phyloP scores from a whole-genome alignment of 83 land plant species.

The Picea engelmannii region DNA sequence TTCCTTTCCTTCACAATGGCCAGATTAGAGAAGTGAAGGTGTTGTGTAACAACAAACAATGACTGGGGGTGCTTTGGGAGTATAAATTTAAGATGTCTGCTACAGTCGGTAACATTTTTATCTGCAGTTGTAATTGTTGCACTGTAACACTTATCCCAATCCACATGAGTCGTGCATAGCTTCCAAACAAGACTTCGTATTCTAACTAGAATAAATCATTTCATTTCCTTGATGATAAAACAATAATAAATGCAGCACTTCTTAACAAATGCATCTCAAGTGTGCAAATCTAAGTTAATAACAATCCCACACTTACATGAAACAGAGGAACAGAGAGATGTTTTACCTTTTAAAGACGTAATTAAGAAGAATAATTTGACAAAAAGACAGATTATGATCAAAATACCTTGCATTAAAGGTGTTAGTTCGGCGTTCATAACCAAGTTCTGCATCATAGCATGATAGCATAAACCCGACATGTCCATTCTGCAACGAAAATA shows the following conservation, averaged over 20 bases:
- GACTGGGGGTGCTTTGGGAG: no score
- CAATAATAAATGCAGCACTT: not conserved
- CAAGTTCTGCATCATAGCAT: conserved; percentile 52
- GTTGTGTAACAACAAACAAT: no score
- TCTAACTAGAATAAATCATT: not conserved
- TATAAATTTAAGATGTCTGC: no score
- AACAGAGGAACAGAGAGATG: not conserved
- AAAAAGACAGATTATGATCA: not conserved
- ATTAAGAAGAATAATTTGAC: not conserved
- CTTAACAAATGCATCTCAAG: not conserved
- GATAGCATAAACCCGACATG: conserved; percentile 57
- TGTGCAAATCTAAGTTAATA: not conserved
- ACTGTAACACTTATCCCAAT: not conserved
- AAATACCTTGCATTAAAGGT: conserved; percentile 50
- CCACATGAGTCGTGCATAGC: not conserved
- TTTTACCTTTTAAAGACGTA: not conserved
- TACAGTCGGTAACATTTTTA: not conserved
- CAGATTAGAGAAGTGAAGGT: not conserved
- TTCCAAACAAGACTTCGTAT: not conserved
- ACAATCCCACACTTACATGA: not conserved
- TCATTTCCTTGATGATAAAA: not conserved
- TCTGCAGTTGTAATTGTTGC: not conserved
- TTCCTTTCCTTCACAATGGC: not conserved
- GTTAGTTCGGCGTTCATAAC: conserved; percentile 35
- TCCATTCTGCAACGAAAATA: conserved; percentile 40